phyloP scores from a whole-genome alignment of 2,329 filamentous ascomycete genomes.

The Penicillium concentricum region DNA sequence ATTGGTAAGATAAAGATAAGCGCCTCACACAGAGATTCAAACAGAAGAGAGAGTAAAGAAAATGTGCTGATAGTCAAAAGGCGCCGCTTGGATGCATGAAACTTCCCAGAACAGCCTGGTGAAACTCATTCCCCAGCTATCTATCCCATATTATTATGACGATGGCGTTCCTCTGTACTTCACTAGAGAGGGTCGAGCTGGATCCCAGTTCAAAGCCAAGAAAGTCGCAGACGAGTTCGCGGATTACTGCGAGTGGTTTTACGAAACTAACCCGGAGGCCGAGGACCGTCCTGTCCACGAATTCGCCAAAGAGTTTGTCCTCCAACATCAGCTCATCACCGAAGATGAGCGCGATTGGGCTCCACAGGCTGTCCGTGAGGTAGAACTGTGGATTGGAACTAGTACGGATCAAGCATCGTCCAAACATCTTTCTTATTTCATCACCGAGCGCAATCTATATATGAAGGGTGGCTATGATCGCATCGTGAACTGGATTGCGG shows the following conservation, averaged over 20 bases:
- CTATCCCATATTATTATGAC: slow-evolving; percentile 48
- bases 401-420: slow-evolving; percentile 44
- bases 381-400: slow-evolving; percentile 47
- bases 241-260: slow-evolving; percentile 44
- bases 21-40: background rate
- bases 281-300: slow-evolving; percentile 42
- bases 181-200: slow-evolving; percentile 44
- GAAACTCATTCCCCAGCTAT: slow-evolving; percentile 43
- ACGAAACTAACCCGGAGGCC: slow-evolving; percentile 41
- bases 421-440: slow-evolving; percentile 45
- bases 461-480: slow-evolving; percentile 49
- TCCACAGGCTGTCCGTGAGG: slow-evolving; percentile 45
- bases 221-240: slow-evolving; percentile 49
- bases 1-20: slow-evolving; percentile 34
- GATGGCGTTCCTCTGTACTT: slow-evolving; percentile 45
- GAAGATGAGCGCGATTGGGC: slow-evolving; percentile 46
- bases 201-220: slow-evolving; percentile 48
- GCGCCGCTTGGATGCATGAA: slow-evolving; percentile 49
- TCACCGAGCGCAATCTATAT: slow-evolving; percentile 47
- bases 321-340: slow-evolving; percentile 43
- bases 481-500: slow-evolving; percentile 44
- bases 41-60: background rate
- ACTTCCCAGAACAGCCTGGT: slow-evolving; percentile 47
- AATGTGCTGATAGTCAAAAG: slow-evolving; percentile 21
- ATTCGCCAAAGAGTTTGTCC: slow-evolving; percentile 43